Evolutionary conservation across 768 basidiomycete genomes (phyloP), one percentile per base, ranked within the genome.

Genomic region (Suillus ampliporus): DNA sequence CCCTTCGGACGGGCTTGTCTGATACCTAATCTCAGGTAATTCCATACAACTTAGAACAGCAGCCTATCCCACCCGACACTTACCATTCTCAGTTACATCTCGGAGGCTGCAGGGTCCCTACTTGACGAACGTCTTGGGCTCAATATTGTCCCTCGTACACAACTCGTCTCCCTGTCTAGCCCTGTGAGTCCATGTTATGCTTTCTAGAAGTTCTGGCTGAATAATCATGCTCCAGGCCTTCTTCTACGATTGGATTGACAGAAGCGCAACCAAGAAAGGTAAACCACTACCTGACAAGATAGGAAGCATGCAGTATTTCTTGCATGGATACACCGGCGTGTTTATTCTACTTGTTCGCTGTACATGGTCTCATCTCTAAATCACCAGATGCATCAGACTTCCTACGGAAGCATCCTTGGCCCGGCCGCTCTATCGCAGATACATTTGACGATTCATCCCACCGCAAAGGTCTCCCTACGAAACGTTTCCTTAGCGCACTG

Each of bases 211-310:
- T 28, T 56, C 44, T 61, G 47, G 23, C 37, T 41, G 58, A 64
- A 64, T 46, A 19, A 61, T 37, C 48, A 38, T 14, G 15, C 15
- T 35, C 23, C 66, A 94, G 87, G 91, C 93, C 6, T 97, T 97
- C 76, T 97, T 92, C 75, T 97, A 96, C 68, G 92, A 94, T 69
- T 96, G 93, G 93, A 78, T 94, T 34, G 94, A 96, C 68, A 82
- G 93, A 62, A 91, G 79, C 70, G 91, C 86, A 5, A 84, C 84
- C 11, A 95, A 93, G 78, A 94, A 95, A 68, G 92, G 91, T 7
- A 93, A 94, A 70, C 82, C 84, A 1, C 74, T 95, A 21, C 92
- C 92, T 26, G 92, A 91, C 63, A 97, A 97, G 78, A 89, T 95
- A 56, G 95, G 95, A 9, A 92, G 90, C 68, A 89, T 95, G 86